Evolutionary conservation across 179 eudicot species (phyloP).

Genomic region (Heliamphora pulchella): DNA sequence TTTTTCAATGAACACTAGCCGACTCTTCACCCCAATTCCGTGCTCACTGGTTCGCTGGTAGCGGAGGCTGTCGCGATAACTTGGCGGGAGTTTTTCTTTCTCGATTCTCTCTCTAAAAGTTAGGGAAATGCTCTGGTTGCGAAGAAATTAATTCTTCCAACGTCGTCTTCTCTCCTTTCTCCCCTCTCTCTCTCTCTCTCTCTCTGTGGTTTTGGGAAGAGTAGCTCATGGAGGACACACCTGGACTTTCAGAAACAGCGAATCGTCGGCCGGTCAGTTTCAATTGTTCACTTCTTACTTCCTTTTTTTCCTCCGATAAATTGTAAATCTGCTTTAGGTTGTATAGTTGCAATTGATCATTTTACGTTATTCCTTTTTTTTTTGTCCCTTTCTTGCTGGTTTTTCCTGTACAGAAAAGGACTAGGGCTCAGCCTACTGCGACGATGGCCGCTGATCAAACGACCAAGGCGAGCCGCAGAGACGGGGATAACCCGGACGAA

Average conservation of each 20-base stretch:
- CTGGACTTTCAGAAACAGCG: constrained; percentile 37
- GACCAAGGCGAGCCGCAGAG: constrained; percentile 20
- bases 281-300: background rate
- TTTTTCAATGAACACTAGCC: background rate
- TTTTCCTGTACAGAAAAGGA: constrained; percentile 42
- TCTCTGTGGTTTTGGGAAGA: background rate
- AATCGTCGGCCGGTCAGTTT: constrained; percentile 52
- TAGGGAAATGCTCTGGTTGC: background rate
- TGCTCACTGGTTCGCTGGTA: background rate
- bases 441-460: constrained; percentile 8
- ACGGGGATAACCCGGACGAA: constrained; percentile 2
- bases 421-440: constrained; percentile 29
- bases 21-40: background rate
- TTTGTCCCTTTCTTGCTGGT: background rate
- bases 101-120: background rate
- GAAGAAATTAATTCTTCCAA: background rate
- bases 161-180: too few relatives aligned
- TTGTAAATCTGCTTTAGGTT: background rate
- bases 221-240: constrained; percentile 45
- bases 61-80: too few relatives aligned
- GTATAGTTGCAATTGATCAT: background rate
- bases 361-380: background rate
- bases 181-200: background rate
- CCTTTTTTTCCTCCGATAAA: background rate
- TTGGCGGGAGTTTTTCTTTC: constrained; percentile 20